Base-by-base conservation (phyloP, 2,329 filamentous ascomycete genomes). In the Penicillium sp. region DNA sequence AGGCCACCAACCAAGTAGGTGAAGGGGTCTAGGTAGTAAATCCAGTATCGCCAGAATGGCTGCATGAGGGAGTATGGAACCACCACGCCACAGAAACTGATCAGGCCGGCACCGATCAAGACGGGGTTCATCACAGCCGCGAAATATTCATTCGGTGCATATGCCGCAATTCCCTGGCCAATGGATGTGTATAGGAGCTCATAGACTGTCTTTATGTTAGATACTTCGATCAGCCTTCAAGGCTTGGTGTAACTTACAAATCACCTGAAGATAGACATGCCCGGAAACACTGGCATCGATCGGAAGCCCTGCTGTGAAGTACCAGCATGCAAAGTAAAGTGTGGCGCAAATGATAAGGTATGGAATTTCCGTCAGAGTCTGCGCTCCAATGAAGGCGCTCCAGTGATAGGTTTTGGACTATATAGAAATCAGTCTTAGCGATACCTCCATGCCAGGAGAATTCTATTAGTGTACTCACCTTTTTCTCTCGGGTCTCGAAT, bases 61-160 rank as follows among this genome's bases (percentile, higher is more conserved):
- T 73, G 73, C 57, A 77, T 72, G 8, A 67, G 61, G 2, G 56
- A 43, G 56, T 76, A 77, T 0, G 73, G 75, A 2, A 74, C 72
- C 1, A 78, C 66, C 7, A 76, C 73, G 25, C 75, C 74, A 45
- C 72, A 74, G 63, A 76, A 77, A 57, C 67, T 69, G 54, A 76
- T 60, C 60, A 78, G 59, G 2, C 69, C 75, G 1, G 74, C 72
- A 6, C 81, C 78, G 54, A 87, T 73, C 11, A 86, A 51, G 0
- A 87, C 67, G 0, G 83, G 83, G 60, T 86, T 86, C 59, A 80
- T 78, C 5, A 87, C 76, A 0, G 82, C 76, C 0, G 84, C 84
- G 44, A 86, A 85, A 11, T 84, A 79, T 34, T 80, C 83, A 60
- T 84, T 86, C 0, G 84, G 84, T 0, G 84, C 81, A 58, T 86